These are phyloP conservation scores for Pichia sp. DNA, from an alignment of 1,139 yeast genomes.

Conservation along the genomic window DNA sequence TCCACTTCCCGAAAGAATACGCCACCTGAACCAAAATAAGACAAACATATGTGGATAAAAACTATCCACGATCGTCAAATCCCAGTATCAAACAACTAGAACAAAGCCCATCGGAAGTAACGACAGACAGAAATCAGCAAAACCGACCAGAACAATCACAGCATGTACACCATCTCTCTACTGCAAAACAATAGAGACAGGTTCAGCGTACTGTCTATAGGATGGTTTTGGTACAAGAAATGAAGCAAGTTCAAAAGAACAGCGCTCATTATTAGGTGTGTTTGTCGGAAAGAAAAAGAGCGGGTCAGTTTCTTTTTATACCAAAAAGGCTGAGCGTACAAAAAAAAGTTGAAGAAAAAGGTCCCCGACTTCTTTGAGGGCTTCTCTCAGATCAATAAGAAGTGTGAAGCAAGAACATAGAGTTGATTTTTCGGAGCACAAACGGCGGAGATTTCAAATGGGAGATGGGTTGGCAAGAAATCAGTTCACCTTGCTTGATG, in stretches of 20 bases:
- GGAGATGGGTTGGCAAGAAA: not conserved
- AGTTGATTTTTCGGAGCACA: not conserved
- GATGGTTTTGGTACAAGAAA: constrained; percentile 32
- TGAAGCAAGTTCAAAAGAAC: constrained; percentile 12
- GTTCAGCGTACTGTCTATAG: constrained; percentile 34
- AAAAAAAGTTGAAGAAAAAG: not conserved
- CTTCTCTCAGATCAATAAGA: not conserved
- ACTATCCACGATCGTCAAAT: constrained; percentile 15
- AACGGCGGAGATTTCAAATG: not conserved
- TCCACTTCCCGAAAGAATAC: constrained; percentile 16
- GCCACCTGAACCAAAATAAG: constrained; percentile 2
- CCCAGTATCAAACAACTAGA: constrained; percentile 9
- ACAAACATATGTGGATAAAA: constrained; percentile 16
- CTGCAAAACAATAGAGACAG: constrained; percentile 15
- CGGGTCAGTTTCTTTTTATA: constrained; percentile 11
- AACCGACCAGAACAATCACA: not conserved
- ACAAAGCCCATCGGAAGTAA: constrained; percentile 1
- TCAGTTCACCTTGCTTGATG: constrained; percentile 33
- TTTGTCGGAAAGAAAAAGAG: not conserved
- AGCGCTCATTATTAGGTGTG: no score
- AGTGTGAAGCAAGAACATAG: not conserved
- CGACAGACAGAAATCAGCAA: not conserved
- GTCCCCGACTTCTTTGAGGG: not conserved
- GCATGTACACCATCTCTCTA: constrained; percentile 13
- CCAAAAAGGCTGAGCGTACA: not conserved